phyloP scores from a whole-genome alignment of 176 grass and related monocot species.

The sorghum (Sorghum bicolor) region Sorghum_bicolor_NCBIv3 NC_012876.2:62851001-62851500 shows the following conservation, averaged over 20 bases:
- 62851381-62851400: slow-evolving; percentile 12
- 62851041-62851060: slow-evolving; percentile 15
- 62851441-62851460: slow-evolving; percentile 46
- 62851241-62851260: slow-evolving; percentile 47
- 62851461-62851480: slow-evolving; percentile 39
- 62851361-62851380: not conserved
- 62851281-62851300: slow-evolving; percentile 43
- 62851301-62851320: slow-evolving; percentile 28
- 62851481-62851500: slow-evolving; percentile 12
- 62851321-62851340: slow-evolving; percentile 46
- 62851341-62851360: not conserved
- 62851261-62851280: slow-evolving; percentile 36
- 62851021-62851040: slow-evolving; percentile 89
- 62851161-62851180: slow-evolving; percentile 5
- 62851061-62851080: slow-evolving; percentile 4
- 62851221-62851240: slow-evolving; percentile 31
- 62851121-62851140: slow-evolving; percentile 5
- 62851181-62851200: slow-evolving; percentile 34
- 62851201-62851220: slow-evolving; percentile 25
- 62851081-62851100: slow-evolving; percentile 39
- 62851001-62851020: slow-evolving; percentile 74
- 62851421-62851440: slow-evolving; percentile 35
- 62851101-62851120: slow-evolving; percentile 44
- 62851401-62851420: slow-evolving; percentile 53
- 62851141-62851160: slow-evolving; percentile 3